These are phyloP conservation scores for Hygrophorus pudorinus DNA, from an alignment of 768 basidiomycete species.

Conservation along the genomic window DNA sequence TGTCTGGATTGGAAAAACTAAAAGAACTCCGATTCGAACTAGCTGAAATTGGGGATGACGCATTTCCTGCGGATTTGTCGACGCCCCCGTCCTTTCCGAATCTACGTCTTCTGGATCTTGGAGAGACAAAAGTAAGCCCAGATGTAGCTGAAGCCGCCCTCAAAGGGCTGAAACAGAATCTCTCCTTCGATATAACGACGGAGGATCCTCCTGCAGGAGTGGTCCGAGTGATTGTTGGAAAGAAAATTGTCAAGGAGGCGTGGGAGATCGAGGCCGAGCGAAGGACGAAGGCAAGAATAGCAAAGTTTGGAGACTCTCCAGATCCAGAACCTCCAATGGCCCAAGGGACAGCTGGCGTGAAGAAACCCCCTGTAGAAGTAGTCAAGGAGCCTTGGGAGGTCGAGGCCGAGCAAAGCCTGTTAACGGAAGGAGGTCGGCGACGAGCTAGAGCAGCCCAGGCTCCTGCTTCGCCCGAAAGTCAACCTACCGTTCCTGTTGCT, in stretches of 20 bases:
- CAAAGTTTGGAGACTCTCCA: slow-evolving; percentile 19
- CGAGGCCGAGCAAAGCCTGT: slow-evolving; percentile 62
- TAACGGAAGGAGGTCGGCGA: slow-evolving; percentile 64
- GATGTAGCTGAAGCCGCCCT: slow-evolving; percentile 38
- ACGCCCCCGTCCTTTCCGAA: slow-evolving; percentile 31
- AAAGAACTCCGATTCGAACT: slow-evolving; percentile 48
- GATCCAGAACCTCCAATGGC: slow-evolving; percentile 21
- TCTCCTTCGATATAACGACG: slow-evolving; percentile 44
- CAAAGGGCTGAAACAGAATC: slow-evolving; percentile 33
- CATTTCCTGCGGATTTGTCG: slow-evolving; percentile 34
- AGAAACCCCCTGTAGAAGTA: slow-evolving; percentile 18
- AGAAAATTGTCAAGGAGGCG: slow-evolving; percentile 57
- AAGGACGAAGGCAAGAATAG: slow-evolving; percentile 31
- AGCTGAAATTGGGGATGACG: slow-evolving; percentile 50
- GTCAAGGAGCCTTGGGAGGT: slow-evolving; percentile 68
- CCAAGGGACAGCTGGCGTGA: slow-evolving; percentile 1
- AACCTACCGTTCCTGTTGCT: background rate
- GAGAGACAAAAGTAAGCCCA: slow-evolving; percentile 48
- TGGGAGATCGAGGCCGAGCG: slow-evolving; percentile 76
- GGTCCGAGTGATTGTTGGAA: slow-evolving; percentile 54
- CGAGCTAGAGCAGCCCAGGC: slow-evolving; percentile 49
- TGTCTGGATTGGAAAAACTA: slow-evolving; percentile 40
- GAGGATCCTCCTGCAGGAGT: slow-evolving; percentile 46
- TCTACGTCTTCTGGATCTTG: slow-evolving; percentile 52
- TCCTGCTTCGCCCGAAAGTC: slow-evolving; percentile 9